Base-by-base conservation (phyloP, 257 asterid species). In the Catharanthus roseus region DNA sequence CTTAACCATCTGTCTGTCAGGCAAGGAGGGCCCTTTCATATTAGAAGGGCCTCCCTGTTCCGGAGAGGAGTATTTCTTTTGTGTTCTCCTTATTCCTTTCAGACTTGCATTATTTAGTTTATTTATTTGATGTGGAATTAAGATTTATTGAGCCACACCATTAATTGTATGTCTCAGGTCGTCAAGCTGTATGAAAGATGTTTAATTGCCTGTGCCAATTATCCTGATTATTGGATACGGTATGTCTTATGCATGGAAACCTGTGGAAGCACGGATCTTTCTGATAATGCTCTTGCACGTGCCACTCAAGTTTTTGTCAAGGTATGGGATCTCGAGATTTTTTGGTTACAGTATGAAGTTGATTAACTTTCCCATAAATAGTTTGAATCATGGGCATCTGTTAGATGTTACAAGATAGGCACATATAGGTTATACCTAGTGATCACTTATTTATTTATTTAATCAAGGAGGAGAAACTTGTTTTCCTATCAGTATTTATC, bases 121-220 rank as follows among this genome's bases (percentile, higher is more conserved):
- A 69, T 57, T 77, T 69, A 19, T 21, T 28, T 45, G 50, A 44
- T 38, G 2, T 71, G 50, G 58, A 47, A 38, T 74, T 58, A 72
- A 74, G 60, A 72, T 80, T 64, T 73, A 55, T 73, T 69, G 67
- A 82, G 74, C 67, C 69, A 41, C 69, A 54, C 53, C 65, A 77
- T 67, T 70, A 70, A 47, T 69, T 80, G 76, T 71, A 73, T 77
- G 72, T 50, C 41, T 56, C 92, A 95, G 99, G 95, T 95, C 74
- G 97, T 91, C 69, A 95, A 95, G 86, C 91, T 95, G 57, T 95
- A 95, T 64, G 99, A 95, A 85, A 86, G 98, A 82, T 95, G 99
- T 74, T 79, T 91, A 72, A 83, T 95, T 79, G 98, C 99, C 57
- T 95, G 99, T 80, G 97, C 99, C 72, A 95, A 92, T 77, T 95